phyloP scores from a whole-genome alignment of 1,284 basidiomycete species.

The Mrakiaceae sp. region DNA sequence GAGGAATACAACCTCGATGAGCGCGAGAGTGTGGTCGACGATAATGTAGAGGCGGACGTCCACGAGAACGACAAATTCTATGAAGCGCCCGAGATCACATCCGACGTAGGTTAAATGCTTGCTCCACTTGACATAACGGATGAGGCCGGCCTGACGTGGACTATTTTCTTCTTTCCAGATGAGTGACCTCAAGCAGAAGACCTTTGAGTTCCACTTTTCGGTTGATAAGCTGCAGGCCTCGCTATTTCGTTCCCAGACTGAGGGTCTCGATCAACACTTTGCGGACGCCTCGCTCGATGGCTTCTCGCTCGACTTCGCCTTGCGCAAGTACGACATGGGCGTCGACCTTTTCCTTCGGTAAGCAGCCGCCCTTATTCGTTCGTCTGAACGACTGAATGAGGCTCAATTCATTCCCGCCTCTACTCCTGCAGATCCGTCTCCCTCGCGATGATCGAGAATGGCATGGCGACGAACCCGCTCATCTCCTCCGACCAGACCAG shows the following conservation, averaged over 20 bases:
- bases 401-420: neutral
- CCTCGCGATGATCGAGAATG: conserved; percentile 50
- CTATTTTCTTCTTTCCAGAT: conserved; percentile 29
- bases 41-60: conserved; percentile 11
- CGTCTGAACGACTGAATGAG: neutral
- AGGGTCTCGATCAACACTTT: conserved; percentile 45
- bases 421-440: conserved; percentile 37
- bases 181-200: conserved; percentile 62
- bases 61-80: conserved; percentile 53
- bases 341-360: conserved; percentile 67
- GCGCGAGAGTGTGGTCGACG: conserved; percentile 31
- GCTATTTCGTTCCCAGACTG: conserved; percentile 49
- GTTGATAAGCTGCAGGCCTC: conserved; percentile 80
- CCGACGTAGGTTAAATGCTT: conserved; percentile 41
- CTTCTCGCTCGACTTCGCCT: conserved; percentile 62
- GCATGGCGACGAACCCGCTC: conserved; percentile 50
- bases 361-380: neutral
- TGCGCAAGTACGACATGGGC: conserved; percentile 76
- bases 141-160: neutral
- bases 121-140: neutral
- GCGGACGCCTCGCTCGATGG: conserved; percentile 71
- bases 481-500: conserved; percentile 57
- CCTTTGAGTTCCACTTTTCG: conserved; percentile 78
- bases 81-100: conserved; percentile 56
- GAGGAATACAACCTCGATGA: conserved; percentile 61